Conservation (phyloP, 305 asterid species). For the Fraxinus velutina region DNA sequence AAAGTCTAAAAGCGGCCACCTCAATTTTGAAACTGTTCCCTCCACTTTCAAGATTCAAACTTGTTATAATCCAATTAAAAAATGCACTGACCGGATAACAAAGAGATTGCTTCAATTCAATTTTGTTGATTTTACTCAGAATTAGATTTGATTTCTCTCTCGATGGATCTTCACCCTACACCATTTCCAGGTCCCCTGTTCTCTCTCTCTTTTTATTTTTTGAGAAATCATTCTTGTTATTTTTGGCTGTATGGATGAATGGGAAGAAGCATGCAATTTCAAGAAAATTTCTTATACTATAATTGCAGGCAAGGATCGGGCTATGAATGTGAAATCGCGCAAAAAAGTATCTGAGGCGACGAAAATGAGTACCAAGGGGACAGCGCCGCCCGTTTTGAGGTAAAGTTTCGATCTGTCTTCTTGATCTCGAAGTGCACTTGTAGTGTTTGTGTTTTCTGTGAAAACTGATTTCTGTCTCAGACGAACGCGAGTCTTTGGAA, state of each 20-base stretch:
- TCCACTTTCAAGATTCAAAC: conserved; percentile 28
- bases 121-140: not conserved
- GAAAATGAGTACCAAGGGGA: conserved; percentile 31
- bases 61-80: not conserved
- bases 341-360: conserved; percentile 36
- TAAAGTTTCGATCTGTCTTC: conserved; percentile 7
- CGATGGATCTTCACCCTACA: conserved; percentile 55
- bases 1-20: not conserved
- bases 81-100: not conserved
- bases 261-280: not conserved
- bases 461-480: conserved; percentile 26
- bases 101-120: not conserved
- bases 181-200: conserved; percentile 55
- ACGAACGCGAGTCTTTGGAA: conserved; percentile 57
- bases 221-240: not conserved
- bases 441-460: conserved; percentile 6
- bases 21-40: conserved; percentile 34
- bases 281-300: not conserved
- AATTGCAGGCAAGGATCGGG: conserved; percentile 48
- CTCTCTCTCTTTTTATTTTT: not conserved
- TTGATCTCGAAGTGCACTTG: not conserved
- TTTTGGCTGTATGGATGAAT: not conserved
- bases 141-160: not conserved
- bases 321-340: conserved; percentile 30
- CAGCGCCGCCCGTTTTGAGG: conserved; percentile 34